These are phyloP conservation scores for Aspergillus nanangensis DNA, from an alignment of 495 filamentous ascomycete species.

Conservation along the genomic window DNA sequence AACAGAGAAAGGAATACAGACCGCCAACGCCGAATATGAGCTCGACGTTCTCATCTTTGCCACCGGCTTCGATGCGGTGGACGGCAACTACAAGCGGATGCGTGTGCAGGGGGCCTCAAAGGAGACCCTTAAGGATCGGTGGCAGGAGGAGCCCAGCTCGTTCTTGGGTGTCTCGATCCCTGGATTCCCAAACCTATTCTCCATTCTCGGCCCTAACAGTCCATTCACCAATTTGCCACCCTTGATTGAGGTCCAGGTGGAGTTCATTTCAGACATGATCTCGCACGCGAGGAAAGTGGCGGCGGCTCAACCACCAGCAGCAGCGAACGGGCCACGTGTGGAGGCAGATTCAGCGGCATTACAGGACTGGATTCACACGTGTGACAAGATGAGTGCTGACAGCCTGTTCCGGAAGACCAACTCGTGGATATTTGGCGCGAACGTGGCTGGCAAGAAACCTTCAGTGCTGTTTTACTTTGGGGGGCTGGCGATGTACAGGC, in stretches of 20 bases:
- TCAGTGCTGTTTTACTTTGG: no score
- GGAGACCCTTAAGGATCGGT: constrained; percentile 33
- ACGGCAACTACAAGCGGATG: constrained; percentile 35
- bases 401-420: no score
- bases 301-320: no score
- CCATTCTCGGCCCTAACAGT: background rate
- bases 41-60: constrained; percentile 46
- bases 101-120: constrained; percentile 20
- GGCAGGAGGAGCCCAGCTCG: constrained; percentile 35
- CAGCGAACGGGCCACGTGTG: no score
- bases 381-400: no score
- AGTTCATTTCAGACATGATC: no score
- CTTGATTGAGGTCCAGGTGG: background rate
- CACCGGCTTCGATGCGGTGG: constrained; percentile 51
- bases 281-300: no score
- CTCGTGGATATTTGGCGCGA: no score
- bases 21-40: constrained; percentile 32
- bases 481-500: no score
- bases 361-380: no score
- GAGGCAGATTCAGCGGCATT: no score
- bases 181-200: constrained; percentile 24
- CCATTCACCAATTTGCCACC: background rate
- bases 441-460: no score
- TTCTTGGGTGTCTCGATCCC: constrained; percentile 37
- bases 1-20: constrained; percentile 37